phyloP scores from a whole-genome alignment of 202 grass and related monocot genomes.

The Zoysia matrella region DNA sequence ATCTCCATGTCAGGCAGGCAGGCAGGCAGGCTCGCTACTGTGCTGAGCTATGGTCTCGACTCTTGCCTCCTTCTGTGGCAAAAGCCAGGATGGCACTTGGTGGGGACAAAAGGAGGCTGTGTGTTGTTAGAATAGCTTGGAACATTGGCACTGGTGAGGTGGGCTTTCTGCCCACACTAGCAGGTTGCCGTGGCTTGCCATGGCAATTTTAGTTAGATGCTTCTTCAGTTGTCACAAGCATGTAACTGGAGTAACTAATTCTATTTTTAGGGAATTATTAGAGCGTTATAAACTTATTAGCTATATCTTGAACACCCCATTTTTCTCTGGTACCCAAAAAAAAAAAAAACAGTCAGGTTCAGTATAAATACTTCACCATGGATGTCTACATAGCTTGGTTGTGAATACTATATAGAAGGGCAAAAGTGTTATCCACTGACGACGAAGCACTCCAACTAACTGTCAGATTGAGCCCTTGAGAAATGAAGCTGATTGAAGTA shows the following conservation, averaged over 20 bases:
- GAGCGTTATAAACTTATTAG: too few species aligned
- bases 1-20: constrained; percentile 54
- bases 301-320: too few species aligned
- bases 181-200: constrained; percentile 48
- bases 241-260: not conserved
- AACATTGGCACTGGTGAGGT: constrained; percentile 31
- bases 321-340: too few species aligned
- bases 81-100: not conserved
- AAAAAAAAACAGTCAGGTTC: too few species aligned
- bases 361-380: not conserved
- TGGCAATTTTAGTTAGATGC: constrained; percentile 14
- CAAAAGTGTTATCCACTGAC: not conserved
- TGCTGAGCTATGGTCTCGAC: constrained; percentile 18
- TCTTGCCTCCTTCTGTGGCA: constrained; percentile 14
- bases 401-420: not conserved
- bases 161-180: constrained; percentile 60
- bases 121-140: constrained; percentile 32
- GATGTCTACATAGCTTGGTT: not conserved
- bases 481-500: not conserved
- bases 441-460: not conserved
- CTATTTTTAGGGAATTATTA: not conserved
- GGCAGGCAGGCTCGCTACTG: constrained; percentile 37
- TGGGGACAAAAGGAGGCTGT: constrained; percentile 54
- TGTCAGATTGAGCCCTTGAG: not conserved
- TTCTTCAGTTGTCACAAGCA: constrained; percentile 24